Conservation (phyloP, 495 filamentous ascomycete species). For the Entonaema liquescens region DNA sequence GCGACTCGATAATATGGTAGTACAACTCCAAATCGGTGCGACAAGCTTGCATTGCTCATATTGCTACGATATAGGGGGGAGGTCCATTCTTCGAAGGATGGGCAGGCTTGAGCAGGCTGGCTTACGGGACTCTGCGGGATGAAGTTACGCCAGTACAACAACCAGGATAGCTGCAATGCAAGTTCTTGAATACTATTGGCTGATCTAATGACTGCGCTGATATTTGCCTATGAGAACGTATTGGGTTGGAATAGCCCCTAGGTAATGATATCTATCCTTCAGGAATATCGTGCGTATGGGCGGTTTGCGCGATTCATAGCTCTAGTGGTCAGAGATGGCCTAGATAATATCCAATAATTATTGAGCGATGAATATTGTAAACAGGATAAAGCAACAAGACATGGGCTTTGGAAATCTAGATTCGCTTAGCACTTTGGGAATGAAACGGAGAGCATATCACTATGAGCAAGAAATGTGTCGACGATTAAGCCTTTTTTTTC, state of each 20-base stretch:
- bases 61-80: conserved; percentile 30
- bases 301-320: conserved; percentile 11
- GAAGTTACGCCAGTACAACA: conserved; percentile 42
- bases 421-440: conserved; percentile 4
- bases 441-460: not conserved
- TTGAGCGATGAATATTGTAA: conserved; percentile 7
- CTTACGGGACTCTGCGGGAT: conserved; percentile 39
- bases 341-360: conserved; percentile 20
- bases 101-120: conserved; percentile 33
- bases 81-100: conserved; percentile 15
- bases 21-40: conserved; percentile 34
- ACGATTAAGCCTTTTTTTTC: not conserved
- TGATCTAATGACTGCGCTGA: conserved; percentile 18
- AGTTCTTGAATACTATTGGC: conserved; percentile 30
- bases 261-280: conserved; percentile 14
- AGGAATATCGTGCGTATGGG: conserved; percentile 20
- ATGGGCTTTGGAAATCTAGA: not conserved
- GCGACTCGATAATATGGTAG: conserved; percentile 35
- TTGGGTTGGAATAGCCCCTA: conserved; percentile 18
- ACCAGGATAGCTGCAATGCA: conserved; percentile 27
- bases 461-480: not conserved
- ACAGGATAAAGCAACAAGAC: conserved; percentile 3
- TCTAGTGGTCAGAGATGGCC: not conserved
- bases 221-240: conserved; percentile 37
- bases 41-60: conserved; percentile 33